These are phyloP conservation scores for Lepiota brunneoincarnata DNA, from an alignment of 768 basidiomycete species.

Conservation along the genomic window DNA sequence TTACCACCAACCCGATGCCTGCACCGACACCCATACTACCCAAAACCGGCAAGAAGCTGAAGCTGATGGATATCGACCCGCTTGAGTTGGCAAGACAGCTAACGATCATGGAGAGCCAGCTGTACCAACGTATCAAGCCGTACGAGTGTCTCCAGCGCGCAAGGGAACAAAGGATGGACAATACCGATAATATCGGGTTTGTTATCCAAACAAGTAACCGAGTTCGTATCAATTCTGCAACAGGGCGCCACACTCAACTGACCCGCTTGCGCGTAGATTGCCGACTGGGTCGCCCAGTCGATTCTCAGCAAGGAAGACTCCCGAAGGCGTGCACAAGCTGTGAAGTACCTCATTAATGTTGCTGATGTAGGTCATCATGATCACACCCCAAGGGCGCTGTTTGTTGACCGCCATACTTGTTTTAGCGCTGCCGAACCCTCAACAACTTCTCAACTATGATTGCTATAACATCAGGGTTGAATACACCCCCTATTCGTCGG, in stretches of 20 bases:
- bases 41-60: slow-evolving; percentile 67
- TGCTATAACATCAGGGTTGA: slow-evolving; percentile 91
- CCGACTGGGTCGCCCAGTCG: slow-evolving; percentile 88
- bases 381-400: background rate
- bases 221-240: slow-evolving; percentile 37
- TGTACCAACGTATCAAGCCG: slow-evolving; percentile 86
- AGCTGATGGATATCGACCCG: slow-evolving; percentile 82
- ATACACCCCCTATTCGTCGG: slow-evolving; percentile 89
- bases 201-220: slow-evolving; percentile 89
- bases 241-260: background rate
- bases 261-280: slow-evolving; percentile 53
- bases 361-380: slow-evolving; percentile 70
- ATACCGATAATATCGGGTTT: slow-evolving; percentile 78
- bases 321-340: slow-evolving; percentile 71
- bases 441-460: slow-evolving; percentile 99
- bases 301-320: slow-evolving; percentile 82
- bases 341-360: slow-evolving; percentile 89
- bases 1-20: slow-evolving; percentile 49
- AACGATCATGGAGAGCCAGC: slow-evolving; percentile 83
- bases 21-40: slow-evolving; percentile 80
- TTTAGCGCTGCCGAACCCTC: slow-evolving; percentile 82
- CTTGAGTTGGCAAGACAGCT: slow-evolving; percentile 90
- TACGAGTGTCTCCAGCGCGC: slow-evolving; percentile 89
- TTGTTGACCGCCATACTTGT: slow-evolving; percentile 2
- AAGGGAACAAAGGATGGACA: slow-evolving; percentile 70